A percentile compares a stretch with the other conserved stretches of the same genome.
phyloP scores from a whole-genome alignment of 805 yeast genomes.

The Tetrapisispora pingtungensis region DNA sequence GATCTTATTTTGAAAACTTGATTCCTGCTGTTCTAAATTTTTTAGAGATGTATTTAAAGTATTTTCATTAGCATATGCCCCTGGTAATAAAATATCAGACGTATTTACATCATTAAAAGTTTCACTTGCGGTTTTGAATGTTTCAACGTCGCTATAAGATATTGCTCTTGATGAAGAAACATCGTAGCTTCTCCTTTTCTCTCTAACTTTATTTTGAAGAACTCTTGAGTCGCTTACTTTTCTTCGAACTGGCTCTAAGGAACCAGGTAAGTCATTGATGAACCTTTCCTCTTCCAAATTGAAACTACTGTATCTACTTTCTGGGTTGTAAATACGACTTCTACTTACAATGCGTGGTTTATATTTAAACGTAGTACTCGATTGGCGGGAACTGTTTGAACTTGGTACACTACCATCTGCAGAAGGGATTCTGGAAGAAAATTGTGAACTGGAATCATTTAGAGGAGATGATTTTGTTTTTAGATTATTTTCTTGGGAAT shows the following conservation, averaged over 20 bases:
- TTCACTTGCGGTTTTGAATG: neutral
- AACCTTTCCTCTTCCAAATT: neutral
- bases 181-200: neutral
- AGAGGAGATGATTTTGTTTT: conserved; percentile 17
- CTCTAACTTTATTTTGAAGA: conserved; percentile 11
- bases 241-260: conserved; percentile 19
- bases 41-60: neutral
- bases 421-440: conserved; percentile 16
- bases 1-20: neutral
- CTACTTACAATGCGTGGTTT: conserved; percentile 17
- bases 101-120: neutral
- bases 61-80: neutral
- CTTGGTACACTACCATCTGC: conserved; percentile 9
- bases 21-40: too few species aligned
- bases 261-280: neutral
- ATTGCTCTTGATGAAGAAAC: neutral
- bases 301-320: neutral
- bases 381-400: neutral
- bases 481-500: conserved; percentile 18
- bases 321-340: conserved; percentile 8
- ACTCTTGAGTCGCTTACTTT: conserved; percentile 14
- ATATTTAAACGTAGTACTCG: conserved; percentile 13
- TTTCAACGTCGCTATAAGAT: neutral
- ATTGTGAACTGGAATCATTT: conserved; percentile 18
- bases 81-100: neutral